Base-by-base conservation (phyloP, 1,284 basidiomycete species). In the Naganishia sp. region DNA sequence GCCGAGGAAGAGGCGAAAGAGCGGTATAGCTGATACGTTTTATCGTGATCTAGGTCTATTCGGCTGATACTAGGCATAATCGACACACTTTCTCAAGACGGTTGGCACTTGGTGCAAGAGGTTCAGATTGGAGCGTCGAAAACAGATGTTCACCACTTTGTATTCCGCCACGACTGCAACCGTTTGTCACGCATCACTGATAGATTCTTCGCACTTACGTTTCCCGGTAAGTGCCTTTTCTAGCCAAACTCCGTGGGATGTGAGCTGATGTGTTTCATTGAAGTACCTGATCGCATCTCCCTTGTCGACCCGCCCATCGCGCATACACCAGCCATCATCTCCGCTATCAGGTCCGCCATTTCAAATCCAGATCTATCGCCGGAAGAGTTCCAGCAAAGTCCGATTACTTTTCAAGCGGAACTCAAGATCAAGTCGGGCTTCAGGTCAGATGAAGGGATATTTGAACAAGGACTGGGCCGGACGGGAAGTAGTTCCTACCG, bases 231-330 rank as follows among this genome's bases (percentile, higher is more conserved):
- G 65, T 31, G 16, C n/a, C 33, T n/a, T 42, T 6, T 44, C 16
- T 18, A n/a, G 21, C 61, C 28, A 28, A 28, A 28, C 28, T 28
- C 28, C 28, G 28, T 28, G 28, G 28, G 28, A 28, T 28, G 28
- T 28, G 28, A 28, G 28, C 28, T 28, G 28, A 28, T 28, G 28
- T 28, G 5, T 28, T 5, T 5, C 28, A 28, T 28, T 28, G 5
- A 28, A 66, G 65, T 61, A 70, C 69, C 43, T 70, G 63, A 64
- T 74, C 74, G 65, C 70, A 74, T 50, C 72, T 72, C 77, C 74
- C 78, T 21, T 71, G 71, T 56, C 68, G 65, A 64, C 74, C 75
- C 45, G 73, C 71, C 57, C 72, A 53, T 7, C 63, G 66, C 48
- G 72, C 66, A 46, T 69, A 69, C 67, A 74, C 72, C 67, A 6